Evolutionary conservation across 352 stramenopile genomes (phyloP), one percentile per base, ranked within the genome.

Genomic region (Phytophthora gonapodyides): DNA sequence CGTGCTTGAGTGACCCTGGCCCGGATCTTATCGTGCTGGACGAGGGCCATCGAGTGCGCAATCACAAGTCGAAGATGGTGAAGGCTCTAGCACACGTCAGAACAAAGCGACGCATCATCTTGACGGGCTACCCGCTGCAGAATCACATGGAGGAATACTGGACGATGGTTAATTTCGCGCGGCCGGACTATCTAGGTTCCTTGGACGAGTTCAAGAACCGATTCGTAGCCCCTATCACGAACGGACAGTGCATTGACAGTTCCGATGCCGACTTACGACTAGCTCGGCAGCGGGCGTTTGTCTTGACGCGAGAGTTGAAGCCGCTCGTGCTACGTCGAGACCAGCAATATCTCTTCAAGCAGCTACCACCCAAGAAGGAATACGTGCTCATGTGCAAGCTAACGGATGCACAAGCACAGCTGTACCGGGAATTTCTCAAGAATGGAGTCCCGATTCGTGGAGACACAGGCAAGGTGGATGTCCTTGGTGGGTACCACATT

Each of bases 121-220:
- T 99, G 9, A 98, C 94, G 2, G 96, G 96, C 5, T 98, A 98
- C 36, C 96, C 96, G 13, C 75, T 99, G 49, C 95, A 98, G 59
- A 99, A 99, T 58, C 96, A 98, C 67, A 61, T 99, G 43, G 87
- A 96, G 43, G 89, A 97, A 69, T 97, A 97, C 66, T 97, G 87
- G 86, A 96, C 86, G 9, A 96, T 97, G 87, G 87, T 97, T 27
- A 94, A 96, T 45, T 97, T 97, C 62, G 87, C 87, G 4, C 73
- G 88, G 27, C 88, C 85, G 0, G 75, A 93, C 54, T 96, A 87
- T 44, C 55, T 97, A 5, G 84, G 82, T 21, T 88, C 82, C 1
- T 58, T 91, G 37, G 82, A 94, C 9, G 82, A 94, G 51, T 97
- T 97, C 55, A 96, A 97, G 74, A 94, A 96, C 36, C 76, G 83